Conservation (phyloP, 441 rosid genomes). For the Aleurites moluccanus region DNA sequence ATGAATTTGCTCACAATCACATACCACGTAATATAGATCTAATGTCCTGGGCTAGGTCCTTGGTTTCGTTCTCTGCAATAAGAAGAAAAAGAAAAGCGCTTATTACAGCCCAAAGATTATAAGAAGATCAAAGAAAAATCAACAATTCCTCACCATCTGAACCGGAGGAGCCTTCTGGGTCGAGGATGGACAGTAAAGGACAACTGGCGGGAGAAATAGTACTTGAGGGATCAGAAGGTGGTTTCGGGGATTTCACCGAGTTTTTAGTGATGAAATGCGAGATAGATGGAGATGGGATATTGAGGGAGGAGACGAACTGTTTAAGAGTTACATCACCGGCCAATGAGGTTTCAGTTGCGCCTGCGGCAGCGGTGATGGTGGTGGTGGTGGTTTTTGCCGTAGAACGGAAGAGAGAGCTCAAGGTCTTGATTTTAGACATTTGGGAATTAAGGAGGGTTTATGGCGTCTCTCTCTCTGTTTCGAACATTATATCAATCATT, state of each 20-base stretch:
- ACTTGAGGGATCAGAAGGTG: background rate
- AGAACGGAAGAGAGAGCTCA: constrained; percentile 26
- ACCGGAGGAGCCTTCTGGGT: constrained; percentile 5
- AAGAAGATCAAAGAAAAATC: background rate
- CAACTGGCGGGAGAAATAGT: background rate
- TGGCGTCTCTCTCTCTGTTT: background rate
- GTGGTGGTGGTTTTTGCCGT: constrained; percentile 3
- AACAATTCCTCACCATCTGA: constrained; percentile 18
- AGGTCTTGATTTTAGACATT: constrained; percentile 25
- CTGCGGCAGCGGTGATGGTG: background rate
- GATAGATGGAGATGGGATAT: background rate
- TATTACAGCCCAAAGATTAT: background rate
- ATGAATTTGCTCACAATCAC: constrained; percentile 7
- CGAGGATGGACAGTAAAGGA: constrained; percentile 4
- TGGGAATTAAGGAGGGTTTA: constrained; percentile 10
- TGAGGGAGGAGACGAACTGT: constrained; percentile 23
- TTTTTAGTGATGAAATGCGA: background rate
- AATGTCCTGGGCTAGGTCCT: constrained; percentile 12
- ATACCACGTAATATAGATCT: constrained; percentile 27
- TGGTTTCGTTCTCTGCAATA: constrained; percentile 29
- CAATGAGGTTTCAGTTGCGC: background rate
- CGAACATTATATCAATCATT: too few species aligned
- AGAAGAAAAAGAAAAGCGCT: background rate
- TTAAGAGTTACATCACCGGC: constrained; percentile 17
- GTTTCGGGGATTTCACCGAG: constrained; percentile 4